Evolutionary conservation across 345 rosid species (phyloP), one percentile per base, ranked within the genome.

Genomic region (Bretschneidera sinensis): DNA sequence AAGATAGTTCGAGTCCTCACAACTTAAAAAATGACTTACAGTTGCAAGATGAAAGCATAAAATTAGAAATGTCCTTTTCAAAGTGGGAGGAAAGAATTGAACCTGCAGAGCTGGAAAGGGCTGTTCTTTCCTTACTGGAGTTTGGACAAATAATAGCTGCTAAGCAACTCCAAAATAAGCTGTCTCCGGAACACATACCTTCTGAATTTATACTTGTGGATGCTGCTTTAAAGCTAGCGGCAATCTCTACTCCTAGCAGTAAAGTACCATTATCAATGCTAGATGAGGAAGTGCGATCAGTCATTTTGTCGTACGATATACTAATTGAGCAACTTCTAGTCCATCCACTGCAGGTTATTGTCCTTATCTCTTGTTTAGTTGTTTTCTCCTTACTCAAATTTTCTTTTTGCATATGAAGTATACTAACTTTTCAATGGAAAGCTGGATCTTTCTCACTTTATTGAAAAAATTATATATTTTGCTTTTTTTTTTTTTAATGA

Each of bases 21-120:
- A 69, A 63, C 78, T 67, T 74, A 55, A 85, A 75, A 79, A 78
- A 52, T 60, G 97, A 87, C 61, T 66, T 68, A 43, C 92, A 74
- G 66, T 78, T 76, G 60, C 84, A 71, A 67, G 96, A 92, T 76
- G 97, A 89, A 69, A 84, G 60, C 67, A 35, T 63, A 35, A 82
- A 77, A 55, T 60, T 83, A 54, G 98, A 92, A 63, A 68, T 79
- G 57, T 86, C 96, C 18, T 78, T 88, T 55, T 89, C 96, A 43
- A 94, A 82, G 66, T 94, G 99, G 96, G 97, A 86, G 78, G 99
- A 94, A 72, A 78, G 86, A 70, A 78, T 94, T 66, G 96, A 82
- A 64, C 82, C 87, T 48, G 95, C 77, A 31, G 99, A 90, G 74
- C 71, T 86, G 75, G 97, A 94, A 79, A 86, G 91, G 60, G 99